Conservation (phyloP, 2,329 filamentous ascomycete genomes). For the Beauveria bassiana region DNA sequence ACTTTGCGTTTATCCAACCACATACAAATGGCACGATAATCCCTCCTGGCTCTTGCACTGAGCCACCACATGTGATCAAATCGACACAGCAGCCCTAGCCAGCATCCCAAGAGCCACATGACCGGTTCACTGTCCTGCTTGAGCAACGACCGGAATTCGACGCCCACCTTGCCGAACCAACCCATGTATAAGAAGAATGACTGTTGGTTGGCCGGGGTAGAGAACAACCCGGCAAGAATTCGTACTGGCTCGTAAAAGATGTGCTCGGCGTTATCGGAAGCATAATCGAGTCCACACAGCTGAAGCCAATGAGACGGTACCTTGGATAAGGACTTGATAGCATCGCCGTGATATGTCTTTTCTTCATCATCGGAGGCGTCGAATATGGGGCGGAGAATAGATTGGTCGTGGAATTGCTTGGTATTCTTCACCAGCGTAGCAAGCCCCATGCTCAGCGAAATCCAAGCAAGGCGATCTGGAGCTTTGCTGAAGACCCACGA, state of each 20-base stretch:
- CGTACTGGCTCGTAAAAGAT: conserved; percentile 13
- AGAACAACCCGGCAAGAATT: conserved; percentile 11
- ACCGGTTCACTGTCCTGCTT: conserved; percentile 16
- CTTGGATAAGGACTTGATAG: conserved; percentile 4
- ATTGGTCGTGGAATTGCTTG: conserved; percentile 13
- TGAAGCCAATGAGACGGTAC: conserved; percentile 12
- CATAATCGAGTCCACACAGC: conserved; percentile 11
- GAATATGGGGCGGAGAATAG: conserved; percentile 15
- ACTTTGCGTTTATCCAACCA: conserved; percentile 14
- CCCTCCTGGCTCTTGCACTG: conserved; percentile 13
- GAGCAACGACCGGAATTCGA: conserved; percentile 16
- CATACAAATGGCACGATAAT: conserved; percentile 15
- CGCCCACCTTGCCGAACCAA: conserved; percentile 16
- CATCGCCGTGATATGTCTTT: conserved; percentile 11
- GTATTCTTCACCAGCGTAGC: conserved; percentile 17
- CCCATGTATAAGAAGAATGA: conserved; percentile 16
- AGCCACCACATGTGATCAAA: conserved; percentile 20
- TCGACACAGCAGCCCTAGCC: conserved; percentile 19
- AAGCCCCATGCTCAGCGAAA: conserved; percentile 19
- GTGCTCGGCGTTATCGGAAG: conserved; percentile 1
- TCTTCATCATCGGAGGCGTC: conserved; percentile 14
- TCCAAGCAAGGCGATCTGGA: conserved; percentile 16
- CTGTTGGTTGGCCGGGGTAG: conserved; percentile 11
- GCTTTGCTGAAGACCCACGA: conserved; percentile 18
- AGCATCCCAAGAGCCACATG: conserved; percentile 20